Conservation (phyloP, 805 yeast species). For the Kluyveromyces dobzhanskii region DNA sequence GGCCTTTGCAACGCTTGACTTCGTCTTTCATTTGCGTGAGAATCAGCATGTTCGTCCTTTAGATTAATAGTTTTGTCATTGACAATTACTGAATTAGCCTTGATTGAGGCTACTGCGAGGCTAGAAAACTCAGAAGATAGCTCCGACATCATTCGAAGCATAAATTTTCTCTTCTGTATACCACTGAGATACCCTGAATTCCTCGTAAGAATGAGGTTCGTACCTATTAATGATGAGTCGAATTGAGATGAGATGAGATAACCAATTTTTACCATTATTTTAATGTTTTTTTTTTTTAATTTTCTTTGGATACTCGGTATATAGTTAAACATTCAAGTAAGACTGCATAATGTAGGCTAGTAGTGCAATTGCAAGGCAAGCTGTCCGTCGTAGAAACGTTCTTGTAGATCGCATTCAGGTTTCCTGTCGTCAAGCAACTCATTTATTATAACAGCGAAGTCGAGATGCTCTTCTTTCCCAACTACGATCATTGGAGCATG, state of each 20-base stretch:
- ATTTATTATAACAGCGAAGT: conserved; percentile 82
- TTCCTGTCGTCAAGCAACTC: conserved; percentile 75
- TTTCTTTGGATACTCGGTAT: too few species aligned
- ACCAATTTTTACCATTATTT: too few species aligned
- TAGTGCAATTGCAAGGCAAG: conserved; percentile 3
- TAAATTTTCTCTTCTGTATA: too few species aligned
- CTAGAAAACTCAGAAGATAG: neutral
- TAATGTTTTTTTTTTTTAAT: neutral
- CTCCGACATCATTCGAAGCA: neutral
- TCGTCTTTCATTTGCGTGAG: conserved; percentile 5
- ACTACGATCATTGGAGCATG: conserved; percentile 95
- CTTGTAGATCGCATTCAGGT: conserved; percentile 56
- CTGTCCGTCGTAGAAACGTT: conserved; percentile 47
- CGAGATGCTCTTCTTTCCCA: conserved; percentile 43
- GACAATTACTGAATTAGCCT: neutral
- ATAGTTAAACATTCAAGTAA: too few species aligned
- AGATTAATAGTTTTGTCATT: too few species aligned
- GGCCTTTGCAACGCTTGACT: conserved; percentile 20
- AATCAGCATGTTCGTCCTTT: too few species aligned
- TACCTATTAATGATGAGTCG: too few species aligned
- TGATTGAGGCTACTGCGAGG: neutral
- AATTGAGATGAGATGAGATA: too few species aligned
- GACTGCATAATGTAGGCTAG: neutral
- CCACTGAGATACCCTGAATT: too few species aligned
- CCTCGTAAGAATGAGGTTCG: too few species aligned